Base-by-base conservation (phyloP, 306 rosid genomes). In the Castanea sativa region DNA sequence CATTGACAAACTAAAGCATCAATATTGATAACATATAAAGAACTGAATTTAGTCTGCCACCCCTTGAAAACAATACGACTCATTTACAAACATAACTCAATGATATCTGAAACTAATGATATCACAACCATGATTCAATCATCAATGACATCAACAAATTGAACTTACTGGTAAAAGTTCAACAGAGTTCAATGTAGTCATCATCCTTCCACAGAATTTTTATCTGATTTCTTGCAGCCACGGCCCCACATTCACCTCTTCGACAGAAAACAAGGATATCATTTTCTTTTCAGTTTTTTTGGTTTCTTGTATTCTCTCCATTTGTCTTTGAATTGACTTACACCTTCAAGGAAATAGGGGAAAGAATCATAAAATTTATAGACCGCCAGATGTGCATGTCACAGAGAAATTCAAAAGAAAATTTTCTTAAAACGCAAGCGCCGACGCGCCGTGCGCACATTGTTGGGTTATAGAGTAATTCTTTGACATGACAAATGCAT, bases 191-290 rank as follows among this genome's bases (percentile, higher is more conserved):
- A 2, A 74, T 79, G 87, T 89, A 95, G 70, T 91, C 91, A 75
- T 91, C 97, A 81, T 89, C 89, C 84, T 91, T 88, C 70, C 83
- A 87, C 72, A 95, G 79, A 89, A 92, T 83, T 27, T 94, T 92
- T 75, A 95, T 87, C 73, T 86, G 96, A 85, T 92, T 92, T 71
- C 97, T 96, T 27, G 93, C 82, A 19, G 89, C 98, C 77, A 95
- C 96, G 23, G 98, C 99, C 41, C 91, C 97, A 67, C 83, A 81
- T 76, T 93, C 93, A 14, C 94, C 96, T 1, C 88, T 87, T 2
- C 88, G 88, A 14, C 96, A 95, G 79, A 91, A 72, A 92, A 91
- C 70, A 92, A 81, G 23, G 98, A 91, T 18, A 89, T 76, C 79
- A 86, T 83, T 78, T 75, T 89, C 29, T 27, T 83, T 86, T 85